A percentile compares a stretch with the other conserved stretches of the same genome.
Conservation (phyloP, 2,329 filamentous ascomycete species). For the Gnomoniopsis sp. region DNA sequence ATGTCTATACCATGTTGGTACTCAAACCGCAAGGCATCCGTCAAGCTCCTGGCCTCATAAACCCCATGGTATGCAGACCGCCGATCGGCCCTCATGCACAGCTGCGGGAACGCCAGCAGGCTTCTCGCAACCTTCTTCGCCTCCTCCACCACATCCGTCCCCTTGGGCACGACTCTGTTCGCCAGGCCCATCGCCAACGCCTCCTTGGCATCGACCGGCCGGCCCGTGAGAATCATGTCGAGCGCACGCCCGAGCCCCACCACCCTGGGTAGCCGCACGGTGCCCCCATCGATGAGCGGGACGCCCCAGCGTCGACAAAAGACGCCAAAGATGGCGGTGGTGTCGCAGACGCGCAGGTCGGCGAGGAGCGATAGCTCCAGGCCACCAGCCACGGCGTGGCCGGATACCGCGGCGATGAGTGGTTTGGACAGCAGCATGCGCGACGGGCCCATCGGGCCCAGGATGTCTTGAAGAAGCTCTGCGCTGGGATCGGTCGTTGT, state of each 20-base stretch:
- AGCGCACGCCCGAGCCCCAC: slow-evolving; percentile 50
- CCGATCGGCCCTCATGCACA: slow-evolving; percentile 49
- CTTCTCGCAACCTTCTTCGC: slow-evolving; percentile 44
- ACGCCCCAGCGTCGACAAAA: slow-evolving; percentile 53
- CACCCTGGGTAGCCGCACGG: slow-evolving; percentile 47
- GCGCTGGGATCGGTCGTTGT: neutral
- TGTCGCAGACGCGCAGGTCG: slow-evolving; percentile 51
- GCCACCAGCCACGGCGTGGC: slow-evolving; percentile 51
- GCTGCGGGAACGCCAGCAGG: slow-evolving; percentile 47
- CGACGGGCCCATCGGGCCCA: slow-evolving; percentile 50
- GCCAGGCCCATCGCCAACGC: slow-evolving; percentile 49
- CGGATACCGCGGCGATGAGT: slow-evolving; percentile 47
- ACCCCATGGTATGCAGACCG: slow-evolving; percentile 45
- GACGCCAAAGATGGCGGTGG: slow-evolving; percentile 51
- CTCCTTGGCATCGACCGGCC: slow-evolving; percentile 44
- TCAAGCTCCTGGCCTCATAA: slow-evolving; percentile 44
- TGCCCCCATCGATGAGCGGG: slow-evolving; percentile 47
- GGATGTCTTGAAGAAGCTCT: neutral
- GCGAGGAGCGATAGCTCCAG: slow-evolving; percentile 50
- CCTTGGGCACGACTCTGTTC: slow-evolving; percentile 49
- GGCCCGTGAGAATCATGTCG: slow-evolving; percentile 55
- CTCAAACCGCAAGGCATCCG: slow-evolving; percentile 47
- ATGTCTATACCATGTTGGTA: slow-evolving; percentile 40
- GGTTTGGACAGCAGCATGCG: slow-evolving; percentile 48
- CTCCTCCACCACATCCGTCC: slow-evolving; percentile 45